Evolutionary conservation across 1,284 basidiomycete species (phyloP).

Genomic region (Fomitopsis pinicola): DNA sequence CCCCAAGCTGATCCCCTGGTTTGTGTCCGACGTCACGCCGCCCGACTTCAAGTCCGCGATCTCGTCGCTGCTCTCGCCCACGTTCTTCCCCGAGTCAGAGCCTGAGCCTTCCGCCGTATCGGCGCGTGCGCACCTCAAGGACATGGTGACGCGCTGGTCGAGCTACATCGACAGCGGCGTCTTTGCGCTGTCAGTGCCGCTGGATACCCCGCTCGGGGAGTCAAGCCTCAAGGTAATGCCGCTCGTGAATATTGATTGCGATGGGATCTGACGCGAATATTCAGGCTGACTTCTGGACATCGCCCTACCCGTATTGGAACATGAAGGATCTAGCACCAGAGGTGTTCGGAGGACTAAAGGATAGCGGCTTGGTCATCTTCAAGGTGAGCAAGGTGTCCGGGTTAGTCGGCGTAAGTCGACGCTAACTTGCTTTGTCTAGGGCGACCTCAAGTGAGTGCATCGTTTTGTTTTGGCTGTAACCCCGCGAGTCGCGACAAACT

Average conservation of each 20-base stretch:
- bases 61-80: constrained; percentile 50
- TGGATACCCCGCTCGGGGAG: constrained; percentile 60
- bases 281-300: constrained; percentile 76
- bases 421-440: constrained; percentile 37
- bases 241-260: not conserved
- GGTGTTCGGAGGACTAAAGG: constrained; percentile 56
- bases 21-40: constrained; percentile 88
- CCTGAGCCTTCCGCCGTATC: constrained; percentile 12
- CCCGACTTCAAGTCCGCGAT: constrained; percentile 65
- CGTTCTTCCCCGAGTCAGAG: constrained; percentile 45
- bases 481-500: too few relatives aligned
- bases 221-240: constrained; percentile 29
- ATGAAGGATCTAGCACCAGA: constrained; percentile 59
- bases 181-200: constrained; percentile 74
- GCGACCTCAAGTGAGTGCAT: constrained; percentile 76
- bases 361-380: constrained; percentile 84
- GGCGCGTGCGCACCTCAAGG: constrained; percentile 39
- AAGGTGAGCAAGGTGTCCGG: constrained; percentile 48
- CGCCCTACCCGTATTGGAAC: constrained; percentile 80
- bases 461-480: too few relatives aligned
- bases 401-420: not conserved
- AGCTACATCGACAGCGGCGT: constrained; percentile 63
- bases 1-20: constrained; percentile 90
- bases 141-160: constrained; percentile 74
- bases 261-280: not conserved